Conservation (phyloP, 148 eudicot species). For the Diospyros lotus region DNA sequence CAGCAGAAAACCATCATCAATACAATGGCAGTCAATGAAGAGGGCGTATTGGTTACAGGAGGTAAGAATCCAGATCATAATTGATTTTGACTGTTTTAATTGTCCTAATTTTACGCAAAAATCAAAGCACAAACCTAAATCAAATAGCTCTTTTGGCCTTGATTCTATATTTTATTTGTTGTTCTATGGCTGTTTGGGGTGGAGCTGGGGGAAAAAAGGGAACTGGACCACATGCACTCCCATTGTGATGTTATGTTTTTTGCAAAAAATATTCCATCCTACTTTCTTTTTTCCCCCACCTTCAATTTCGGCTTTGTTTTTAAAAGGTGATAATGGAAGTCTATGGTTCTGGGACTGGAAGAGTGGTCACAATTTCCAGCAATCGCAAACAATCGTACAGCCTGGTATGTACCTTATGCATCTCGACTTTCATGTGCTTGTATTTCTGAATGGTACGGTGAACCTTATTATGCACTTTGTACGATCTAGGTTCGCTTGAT, state of each 20-base stretch:
- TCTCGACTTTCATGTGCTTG: background rate
- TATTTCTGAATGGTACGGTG: background rate
- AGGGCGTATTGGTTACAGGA: conserved; percentile 91
- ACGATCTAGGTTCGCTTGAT: conserved; percentile 72
- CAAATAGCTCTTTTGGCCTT: background rate
- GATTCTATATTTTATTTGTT: background rate
- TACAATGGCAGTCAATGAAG: conserved; percentile 90
- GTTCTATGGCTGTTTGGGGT: background rate
- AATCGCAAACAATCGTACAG: conserved; percentile 87
- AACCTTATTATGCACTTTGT: background rate
- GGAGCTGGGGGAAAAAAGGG: too few relatives aligned
- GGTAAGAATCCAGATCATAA: conserved; percentile 34
- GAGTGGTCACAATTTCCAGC: conserved; percentile 97
- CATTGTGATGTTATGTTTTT: background rate
- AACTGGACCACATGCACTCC: too few relatives aligned
- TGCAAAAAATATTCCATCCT: background rate
- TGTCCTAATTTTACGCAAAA: background rate
- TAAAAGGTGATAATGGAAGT: conserved; percentile 91
- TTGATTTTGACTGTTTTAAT: background rate
- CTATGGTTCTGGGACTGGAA: conserved; percentile 99
- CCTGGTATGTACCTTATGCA: conserved; percentile 49
- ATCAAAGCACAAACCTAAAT: background rate
- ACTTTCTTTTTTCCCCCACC: background rate
- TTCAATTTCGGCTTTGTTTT: background rate
- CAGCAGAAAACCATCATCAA: conserved; percentile 96